Base-by-base conservation (phyloP, 2,329 filamentous ascomycete genomes). In the Simplicillium sp. region DNA sequence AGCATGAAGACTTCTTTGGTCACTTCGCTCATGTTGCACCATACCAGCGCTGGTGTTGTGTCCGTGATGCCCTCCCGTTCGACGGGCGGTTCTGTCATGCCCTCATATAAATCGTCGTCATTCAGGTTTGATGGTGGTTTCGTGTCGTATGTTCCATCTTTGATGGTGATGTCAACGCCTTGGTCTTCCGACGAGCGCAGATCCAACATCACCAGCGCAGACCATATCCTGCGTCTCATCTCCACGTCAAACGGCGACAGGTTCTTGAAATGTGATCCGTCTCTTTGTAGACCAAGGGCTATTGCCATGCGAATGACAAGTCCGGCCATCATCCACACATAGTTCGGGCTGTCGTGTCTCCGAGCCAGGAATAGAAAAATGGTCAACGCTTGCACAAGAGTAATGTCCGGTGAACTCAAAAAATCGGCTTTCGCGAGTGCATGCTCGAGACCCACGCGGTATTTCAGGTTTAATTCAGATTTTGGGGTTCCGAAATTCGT, bases 301-400 rank as follows among this genome's bases (percentile, higher is more conserved):
- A 73, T 69, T 12, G 64, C 70, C 52, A 77, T 73, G 6, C 73
- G 62, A 14, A 78, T 70, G n/a, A 73, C 70, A 2, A 82, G 65
- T 0, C 78, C 80, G 0, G 75, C 78, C 47, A 84, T 62, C 32
- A 77, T 76, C 77, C 80, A 84, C 5, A 76, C 67, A 3, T 77
- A 75, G 4, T 68, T 53, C 38, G 73, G 56, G 49, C 69, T 68
- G 33, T 75, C 71, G 33, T 71, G 65, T 11, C 67, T 65, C 13
- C 71, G 67, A 8, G 74, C 66, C 1, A 73, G 60, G 4, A 73
- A 62, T 6, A 83, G 62, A 44, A 77, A 82, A 0, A 83, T 60
- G 2, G 72, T 59, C 39, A 82, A 71, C 0, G 79, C 77, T 53
- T 84, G 80, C 1, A 83, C 57, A 0, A 80, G 68, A 7, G 71